Base-by-base conservation (phyloP, 352 stramenopile species). In the Pythium aristosporum region DNA sequence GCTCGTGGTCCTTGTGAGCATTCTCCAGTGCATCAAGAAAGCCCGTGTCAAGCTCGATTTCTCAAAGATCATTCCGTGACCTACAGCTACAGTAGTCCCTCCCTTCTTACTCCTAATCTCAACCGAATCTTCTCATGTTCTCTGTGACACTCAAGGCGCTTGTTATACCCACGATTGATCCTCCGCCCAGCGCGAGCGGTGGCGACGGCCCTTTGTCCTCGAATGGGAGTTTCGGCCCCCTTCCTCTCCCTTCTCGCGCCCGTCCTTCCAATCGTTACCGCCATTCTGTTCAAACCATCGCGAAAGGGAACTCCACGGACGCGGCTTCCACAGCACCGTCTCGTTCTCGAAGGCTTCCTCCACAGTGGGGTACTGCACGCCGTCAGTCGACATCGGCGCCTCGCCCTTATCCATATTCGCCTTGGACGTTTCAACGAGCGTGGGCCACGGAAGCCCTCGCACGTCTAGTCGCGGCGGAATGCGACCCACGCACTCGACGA, bases 21-120 rank as follows among this genome's bases (percentile, higher is more conserved):
- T 61, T 11, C 15, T 61, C 44, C 51, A 56, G 25, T 67, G 61
- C 61, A 37, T 8, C 51, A 67, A 67, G 32, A 55, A 61, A 21
- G 32, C 44, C 37, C 44, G 34, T 13, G 23, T 65, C 16, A 66
- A 60, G 32, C 18, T 66, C 20, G 59, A 66, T 16, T 66, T 66
- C 32, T 49, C 13, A 50, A 66, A 60, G 23, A 60, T 66, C 39
- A 60, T 66, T 21, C 59, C 59, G 10, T 66, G 53, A 51, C 1
- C 39, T 16, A 46, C 39, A 21, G 25, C 25, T 30, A 30, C 25
- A 30, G 25, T 30, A 30, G 25, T 2, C 25, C 25, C 25, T 30
- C 25, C 5, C 25, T 0, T 30, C 25, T 5, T 30, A 30, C 25
- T 2, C 25, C 25, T 5, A 30, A 5, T 30, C 5, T 30, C 3